A percentile compares a stretch with the other conserved stretches of the same genome.
Evolutionary conservation across 2,329 filamentous ascomycete species (phyloP).

Genomic region (Aurifilum marmelostoma): DNA sequence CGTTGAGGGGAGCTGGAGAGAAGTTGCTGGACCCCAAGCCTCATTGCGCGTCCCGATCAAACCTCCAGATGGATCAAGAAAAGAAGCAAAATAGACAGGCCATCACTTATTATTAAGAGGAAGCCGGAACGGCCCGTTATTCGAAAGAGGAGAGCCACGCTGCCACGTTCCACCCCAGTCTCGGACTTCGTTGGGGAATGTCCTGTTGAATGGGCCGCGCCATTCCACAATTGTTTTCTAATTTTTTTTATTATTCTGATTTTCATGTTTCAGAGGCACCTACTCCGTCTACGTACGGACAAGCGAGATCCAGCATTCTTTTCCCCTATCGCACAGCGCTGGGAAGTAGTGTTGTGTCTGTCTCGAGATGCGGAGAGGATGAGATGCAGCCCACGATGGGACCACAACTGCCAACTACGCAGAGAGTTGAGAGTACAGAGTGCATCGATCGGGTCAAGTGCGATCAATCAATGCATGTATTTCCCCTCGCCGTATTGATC

Average conservation of each 20-base stretch:
- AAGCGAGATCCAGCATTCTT: background rate
- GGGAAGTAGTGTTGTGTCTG: background rate
- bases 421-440: too few species aligned
- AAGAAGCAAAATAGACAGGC: background rate
- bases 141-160: background rate
- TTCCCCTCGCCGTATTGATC: slow-evolving; percentile 13
- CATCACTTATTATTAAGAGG: background rate
- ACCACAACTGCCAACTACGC: background rate
- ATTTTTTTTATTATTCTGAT: background rate
- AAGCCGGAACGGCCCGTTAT: slow-evolving; percentile 8
- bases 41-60: background rate
- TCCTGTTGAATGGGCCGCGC: background rate
- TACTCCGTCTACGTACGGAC: background rate
- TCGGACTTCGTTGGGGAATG: background rate
- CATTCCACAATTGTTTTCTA: too few species aligned
- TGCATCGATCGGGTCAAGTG: background rate
- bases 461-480: background rate
- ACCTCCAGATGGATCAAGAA: background rate
- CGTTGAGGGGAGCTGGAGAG: background rate
- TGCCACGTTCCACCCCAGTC: slow-evolving; percentile 5
- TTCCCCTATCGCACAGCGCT: background rate
- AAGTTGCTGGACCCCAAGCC: background rate
- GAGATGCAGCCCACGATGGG: background rate
- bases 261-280: background rate
- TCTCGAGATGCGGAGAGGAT: background rate